These are phyloP conservation scores for Athelia sp. DNA, from an alignment of 1,284 basidiomycete species.

Conservation along the genomic window DNA sequence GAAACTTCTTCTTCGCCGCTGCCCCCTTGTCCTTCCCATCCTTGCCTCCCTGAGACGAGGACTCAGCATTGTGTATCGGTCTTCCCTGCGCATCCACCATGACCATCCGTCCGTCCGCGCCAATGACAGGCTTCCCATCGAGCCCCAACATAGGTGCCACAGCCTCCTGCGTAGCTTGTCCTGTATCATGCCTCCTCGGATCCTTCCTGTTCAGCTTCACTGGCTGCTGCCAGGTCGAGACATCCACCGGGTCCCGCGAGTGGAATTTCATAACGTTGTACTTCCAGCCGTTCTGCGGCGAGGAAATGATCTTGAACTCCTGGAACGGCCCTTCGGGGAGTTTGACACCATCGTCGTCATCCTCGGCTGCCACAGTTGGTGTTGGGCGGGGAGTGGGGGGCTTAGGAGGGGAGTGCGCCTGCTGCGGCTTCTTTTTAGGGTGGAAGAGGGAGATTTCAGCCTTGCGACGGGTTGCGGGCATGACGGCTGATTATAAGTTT, in stretches of 20 bases:
- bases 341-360: conserved; percentile 39
- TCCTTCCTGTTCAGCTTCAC: conserved; percentile 87
- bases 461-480: conserved; percentile 32
- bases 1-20: conserved; percentile 65
- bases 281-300: conserved; percentile 75
- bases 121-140: conserved; percentile 76
- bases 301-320: conserved; percentile 73
- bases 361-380: conserved; percentile 14
- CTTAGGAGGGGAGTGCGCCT: conserved; percentile 15
- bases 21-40: conserved; percentile 41
- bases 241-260: conserved; percentile 61
- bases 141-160: conserved; percentile 67
- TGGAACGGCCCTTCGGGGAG: conserved; percentile 59
- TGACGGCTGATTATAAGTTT: conserved; percentile 14
- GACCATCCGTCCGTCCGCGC: conserved; percentile 66
- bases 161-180: conserved; percentile 37
- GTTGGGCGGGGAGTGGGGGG: conserved; percentile 2
- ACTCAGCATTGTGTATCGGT: conserved; percentile 49
- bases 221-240: conserved; percentile 59
- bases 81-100: conserved; percentile 77
- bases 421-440: conserved; percentile 44
- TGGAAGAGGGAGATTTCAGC: conserved; percentile 39
- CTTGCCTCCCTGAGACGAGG: conserved; percentile 27
- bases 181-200: conserved; percentile 45
- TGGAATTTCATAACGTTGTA: conserved; percentile 85